A percentile compares a stretch with the other conserved stretches of the same genome.
Conservation (phyloP, 176 grass and related monocot genomes). For the Tillandsia fasciculata region DNA sequence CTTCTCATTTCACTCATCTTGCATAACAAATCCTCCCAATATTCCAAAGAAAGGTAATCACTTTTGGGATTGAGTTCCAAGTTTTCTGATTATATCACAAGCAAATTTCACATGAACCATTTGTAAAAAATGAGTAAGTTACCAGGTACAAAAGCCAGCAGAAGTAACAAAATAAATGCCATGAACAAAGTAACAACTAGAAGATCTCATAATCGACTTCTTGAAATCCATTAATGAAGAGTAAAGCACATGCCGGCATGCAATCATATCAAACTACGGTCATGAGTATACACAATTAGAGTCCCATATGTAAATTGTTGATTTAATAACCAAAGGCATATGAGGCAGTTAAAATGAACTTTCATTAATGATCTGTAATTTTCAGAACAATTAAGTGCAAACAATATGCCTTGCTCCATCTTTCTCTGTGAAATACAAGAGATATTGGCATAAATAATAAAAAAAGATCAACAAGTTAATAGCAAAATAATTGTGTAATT, state of each 20-base stretch:
- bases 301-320: too few species aligned
- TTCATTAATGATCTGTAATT: too few species aligned
- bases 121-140: background rate
- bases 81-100: slow-evolving; percentile 34
- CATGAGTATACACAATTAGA: too few species aligned
- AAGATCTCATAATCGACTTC: too few species aligned
- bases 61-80: slow-evolving; percentile 21
- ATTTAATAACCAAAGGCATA: too few species aligned
- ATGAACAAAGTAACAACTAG: too few species aligned
- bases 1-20: slow-evolving; percentile 77
- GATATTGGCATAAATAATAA: background rate
- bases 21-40: slow-evolving; percentile 71
- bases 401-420: background rate
- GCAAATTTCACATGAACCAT: background rate
- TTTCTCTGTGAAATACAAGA: background rate
- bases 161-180: background rate
- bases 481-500: background rate
- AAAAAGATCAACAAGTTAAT: background rate
- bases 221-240: too few species aligned
- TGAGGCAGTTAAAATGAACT: too few species aligned
- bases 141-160: background rate
- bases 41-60: slow-evolving; percentile 54
- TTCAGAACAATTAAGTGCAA: too few species aligned
- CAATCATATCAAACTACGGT: too few species aligned
- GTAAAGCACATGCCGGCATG: too few species aligned